Base-by-base conservation (phyloP, 176 grass and related monocot species). In the Rhynchospora breviuscula region DNA sequence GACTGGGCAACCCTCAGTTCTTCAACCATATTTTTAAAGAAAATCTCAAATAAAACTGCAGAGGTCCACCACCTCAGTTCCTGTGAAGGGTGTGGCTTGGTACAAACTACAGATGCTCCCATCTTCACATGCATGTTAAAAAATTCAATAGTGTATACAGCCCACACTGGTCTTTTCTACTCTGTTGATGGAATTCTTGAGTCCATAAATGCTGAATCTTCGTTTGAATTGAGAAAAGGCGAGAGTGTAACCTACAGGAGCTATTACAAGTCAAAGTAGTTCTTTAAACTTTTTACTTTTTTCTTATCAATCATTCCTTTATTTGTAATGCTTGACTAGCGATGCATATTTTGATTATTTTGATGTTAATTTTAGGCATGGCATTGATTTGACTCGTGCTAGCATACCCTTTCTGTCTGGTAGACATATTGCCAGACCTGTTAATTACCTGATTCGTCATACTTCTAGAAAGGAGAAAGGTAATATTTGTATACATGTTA, bases 1-100 rank as follows among this genome's bases (percentile, higher is more conserved):
- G 91, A 97, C 88, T 97, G 94, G 94, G 81, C 78, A 43, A 84
- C 82, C 79, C 88, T 93, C 7, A 90, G 83, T 49, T 91, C 85
- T 19, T 77, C 64, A 47, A 44, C 70, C 49, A 84, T 88, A 2
- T 67, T 84, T 83, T 69, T 81, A 0, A 57, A 49, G 82, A 80
- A 87, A 79, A 56, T n/a, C 58, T 78, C 5, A 18, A 49, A 84
- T 26, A 67, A 86, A 57, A 69, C 76, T 61, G 62, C 0, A 9
- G 69, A 68, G 65, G 84, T 79, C 63, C 78, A 78, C 71, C 35
- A 81, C 86, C 84, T 19, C 73, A 88, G 86, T 85, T 86, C 86
- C 85, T 63, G 75, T 40, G 44, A 23, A 67, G 12, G 13, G 48
- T 76, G 72, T 2, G 2, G 59, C 73, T 64, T 90, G 33, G 19